A percentile compares a stretch with the other conserved stretches of the same genome.
Evolutionary conservation across 257 asterid genomes (phyloP).

Genomic region (Penstemon barbatus): DNA sequence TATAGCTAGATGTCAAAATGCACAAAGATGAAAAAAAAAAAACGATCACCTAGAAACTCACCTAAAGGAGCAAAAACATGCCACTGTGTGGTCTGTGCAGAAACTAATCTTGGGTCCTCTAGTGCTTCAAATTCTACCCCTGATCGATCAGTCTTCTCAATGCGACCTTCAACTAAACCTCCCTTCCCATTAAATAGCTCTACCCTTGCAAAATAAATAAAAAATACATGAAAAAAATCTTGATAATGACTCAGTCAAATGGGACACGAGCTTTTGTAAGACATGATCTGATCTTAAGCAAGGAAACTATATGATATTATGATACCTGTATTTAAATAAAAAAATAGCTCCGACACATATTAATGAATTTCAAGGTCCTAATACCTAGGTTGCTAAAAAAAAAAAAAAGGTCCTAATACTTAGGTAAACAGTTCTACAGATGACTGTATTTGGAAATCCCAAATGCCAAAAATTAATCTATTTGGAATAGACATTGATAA

Average conservation of each 20-base stretch:
- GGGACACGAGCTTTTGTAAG: not conserved
- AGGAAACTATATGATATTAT: not conserved
- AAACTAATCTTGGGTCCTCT: constrained; percentile 52
- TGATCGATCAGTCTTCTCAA: constrained; percentile 63
- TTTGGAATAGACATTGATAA: not conserved
- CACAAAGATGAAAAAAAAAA: not conserved
- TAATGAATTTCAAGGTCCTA: too few species aligned
- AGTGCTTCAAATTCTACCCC: constrained; percentile 74
- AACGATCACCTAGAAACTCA: constrained; percentile 37
- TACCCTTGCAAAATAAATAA: constrained; percentile 57
- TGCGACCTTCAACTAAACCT: constrained; percentile 77
- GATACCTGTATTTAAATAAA: not conserved
- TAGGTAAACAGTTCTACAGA: too few species aligned
- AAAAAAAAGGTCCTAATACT: too few species aligned
- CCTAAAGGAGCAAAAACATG: constrained; percentile 92
- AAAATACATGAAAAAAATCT: constrained; percentile 22
- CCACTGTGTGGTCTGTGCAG: constrained; percentile 67
- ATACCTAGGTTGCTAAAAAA: too few species aligned
- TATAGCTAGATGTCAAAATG: constrained; percentile 5
- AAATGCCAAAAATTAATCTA: too few species aligned
- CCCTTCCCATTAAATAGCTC: constrained; percentile 97
- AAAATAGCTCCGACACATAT: not conserved
- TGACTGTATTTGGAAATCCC: too few species aligned
- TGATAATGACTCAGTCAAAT: constrained; percentile 4
- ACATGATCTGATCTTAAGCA: not conserved